Conservation (phyloP, 2,329 filamentous ascomycete species). For the Cryphonectria naterciae region DNA sequence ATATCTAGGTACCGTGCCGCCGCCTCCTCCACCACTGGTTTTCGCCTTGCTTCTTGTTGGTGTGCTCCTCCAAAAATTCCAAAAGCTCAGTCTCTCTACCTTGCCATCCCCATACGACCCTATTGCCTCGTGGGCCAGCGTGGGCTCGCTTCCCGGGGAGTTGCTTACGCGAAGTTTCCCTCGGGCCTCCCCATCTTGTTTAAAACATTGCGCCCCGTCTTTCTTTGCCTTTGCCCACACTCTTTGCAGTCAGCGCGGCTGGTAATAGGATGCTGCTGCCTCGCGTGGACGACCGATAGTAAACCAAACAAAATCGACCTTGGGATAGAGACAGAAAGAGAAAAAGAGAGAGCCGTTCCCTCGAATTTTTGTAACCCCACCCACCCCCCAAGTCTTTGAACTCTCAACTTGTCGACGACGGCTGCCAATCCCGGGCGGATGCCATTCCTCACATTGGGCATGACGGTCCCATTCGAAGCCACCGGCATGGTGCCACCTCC, state of each 20-base stretch:
- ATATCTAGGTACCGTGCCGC: slow-evolving; percentile 27
- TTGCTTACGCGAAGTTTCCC: slow-evolving; percentile 4
- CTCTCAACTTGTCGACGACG: background rate
- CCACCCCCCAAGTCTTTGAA: no score
- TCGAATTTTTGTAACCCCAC: background rate
- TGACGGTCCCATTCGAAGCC: slow-evolving; percentile 47
- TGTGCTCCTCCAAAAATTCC: slow-evolving; percentile 18
- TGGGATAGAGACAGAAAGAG: background rate
- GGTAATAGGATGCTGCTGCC: slow-evolving; percentile 16
- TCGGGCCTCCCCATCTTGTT: background rate
- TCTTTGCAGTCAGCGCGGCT: background rate
- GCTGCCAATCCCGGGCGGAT: slow-evolving; percentile 18
- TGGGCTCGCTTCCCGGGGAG: background rate
- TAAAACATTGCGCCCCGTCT: background rate
- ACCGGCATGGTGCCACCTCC: slow-evolving; percentile 47
- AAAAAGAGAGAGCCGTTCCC: background rate
- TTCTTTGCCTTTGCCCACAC: slow-evolving; percentile 1
- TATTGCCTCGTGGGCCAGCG: background rate
- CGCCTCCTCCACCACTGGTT: slow-evolving; percentile 18
- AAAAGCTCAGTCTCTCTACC: background rate
- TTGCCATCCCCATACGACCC: background rate
- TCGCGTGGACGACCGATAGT: slow-evolving; percentile 21
- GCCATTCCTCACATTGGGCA: slow-evolving; percentile 34
- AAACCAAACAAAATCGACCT: background rate
- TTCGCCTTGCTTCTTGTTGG: background rate